phyloP scores from a whole-genome alignment of 202 grass and related monocot species.

The Panicum hallii region DNA sequence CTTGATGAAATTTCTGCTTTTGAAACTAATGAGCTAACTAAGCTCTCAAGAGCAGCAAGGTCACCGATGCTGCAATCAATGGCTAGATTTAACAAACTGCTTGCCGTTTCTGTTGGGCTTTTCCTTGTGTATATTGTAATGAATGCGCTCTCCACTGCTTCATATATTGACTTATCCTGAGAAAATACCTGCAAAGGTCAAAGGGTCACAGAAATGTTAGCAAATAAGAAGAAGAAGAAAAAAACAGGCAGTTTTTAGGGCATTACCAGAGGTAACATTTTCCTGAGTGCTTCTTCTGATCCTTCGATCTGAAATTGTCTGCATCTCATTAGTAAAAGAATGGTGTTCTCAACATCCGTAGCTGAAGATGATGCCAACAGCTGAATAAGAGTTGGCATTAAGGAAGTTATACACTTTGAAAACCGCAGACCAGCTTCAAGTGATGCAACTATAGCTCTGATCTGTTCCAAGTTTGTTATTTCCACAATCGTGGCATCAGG shows the following conservation, averaged over 20 bases:
- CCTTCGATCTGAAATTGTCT: constrained; percentile 97
- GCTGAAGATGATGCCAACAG: constrained; percentile 83
- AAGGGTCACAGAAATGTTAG: constrained; percentile 23
- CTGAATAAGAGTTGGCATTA: constrained; percentile 91
- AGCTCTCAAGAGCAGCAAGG: constrained; percentile 85
- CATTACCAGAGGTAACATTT: constrained; percentile 96
- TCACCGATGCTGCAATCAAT: constrained; percentile 83
- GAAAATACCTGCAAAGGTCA: constrained; percentile 79
- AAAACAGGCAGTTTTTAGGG: constrained; percentile 18
- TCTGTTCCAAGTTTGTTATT: constrained; percentile 91
- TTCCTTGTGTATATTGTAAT: constrained; percentile 83
- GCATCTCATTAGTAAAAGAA: constrained; percentile 96
- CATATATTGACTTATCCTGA: constrained; percentile 95
- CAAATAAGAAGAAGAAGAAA: constrained; percentile 13
- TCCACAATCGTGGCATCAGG: constrained; percentile 59
- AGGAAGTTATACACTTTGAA: constrained; percentile 75
- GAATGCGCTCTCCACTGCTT: constrained; percentile 96
- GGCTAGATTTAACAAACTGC: constrained; percentile 74
- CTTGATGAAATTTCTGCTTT: constrained; percentile 85
- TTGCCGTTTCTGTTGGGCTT: constrained; percentile 83
- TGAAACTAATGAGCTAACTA: constrained; percentile 79
- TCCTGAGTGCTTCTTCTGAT: constrained; percentile 83
- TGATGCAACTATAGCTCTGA: constrained; percentile 92
- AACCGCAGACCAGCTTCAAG: constrained; percentile 91
- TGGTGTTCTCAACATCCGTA: constrained; percentile 94